These are phyloP conservation scores for Boletus fagicola DNA, from an alignment of 768 basidiomycete species.

Conservation along the genomic window DNA sequence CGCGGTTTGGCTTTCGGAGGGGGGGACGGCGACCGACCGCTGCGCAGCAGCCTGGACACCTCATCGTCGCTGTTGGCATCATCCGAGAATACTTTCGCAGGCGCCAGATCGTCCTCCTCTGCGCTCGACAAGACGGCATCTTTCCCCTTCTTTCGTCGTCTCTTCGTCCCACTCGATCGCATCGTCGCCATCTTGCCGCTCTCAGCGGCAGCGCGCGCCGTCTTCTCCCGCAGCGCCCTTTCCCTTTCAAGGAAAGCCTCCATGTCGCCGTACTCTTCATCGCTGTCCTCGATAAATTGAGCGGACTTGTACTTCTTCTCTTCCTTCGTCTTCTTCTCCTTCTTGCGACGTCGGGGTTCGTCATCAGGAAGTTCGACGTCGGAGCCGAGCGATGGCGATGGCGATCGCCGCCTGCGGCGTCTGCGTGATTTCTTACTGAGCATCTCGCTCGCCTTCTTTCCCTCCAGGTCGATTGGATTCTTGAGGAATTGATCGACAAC, in stretches of 20 bases:
- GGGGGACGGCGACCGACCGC: slow-evolving; percentile 27
- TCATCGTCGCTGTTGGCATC: slow-evolving; percentile 29
- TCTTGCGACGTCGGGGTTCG: slow-evolving; percentile 36
- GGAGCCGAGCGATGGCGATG: slow-evolving; percentile 47
- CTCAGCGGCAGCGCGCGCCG: slow-evolving; percentile 44
- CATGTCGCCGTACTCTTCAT: slow-evolving; percentile 78
- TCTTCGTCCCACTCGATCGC: slow-evolving; percentile 51
- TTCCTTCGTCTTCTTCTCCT: slow-evolving; percentile 59
- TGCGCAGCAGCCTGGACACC: slow-evolving; percentile 19
- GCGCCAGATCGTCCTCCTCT: slow-evolving; percentile 26
- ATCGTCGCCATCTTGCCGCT: slow-evolving; percentile 43
- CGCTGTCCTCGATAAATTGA: slow-evolving; percentile 90
- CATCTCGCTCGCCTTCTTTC: slow-evolving; percentile 70
- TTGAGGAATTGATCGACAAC: slow-evolving; percentile 84
- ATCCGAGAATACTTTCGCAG: slow-evolving; percentile 14
- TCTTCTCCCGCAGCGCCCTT: slow-evolving; percentile 55
- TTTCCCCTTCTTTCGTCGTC: slow-evolving; percentile 49
- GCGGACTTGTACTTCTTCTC: slow-evolving; percentile 81
- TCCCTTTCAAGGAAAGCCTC: slow-evolving; percentile 82
- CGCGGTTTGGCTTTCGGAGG: slow-evolving; percentile 21
- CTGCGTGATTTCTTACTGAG: slow-evolving; percentile 60
- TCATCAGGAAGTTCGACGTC: slow-evolving; percentile 39
- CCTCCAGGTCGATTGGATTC: slow-evolving; percentile 76
- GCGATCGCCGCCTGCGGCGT: slow-evolving; percentile 51
- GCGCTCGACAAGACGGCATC: slow-evolving; percentile 46